Conservation (phyloP, 768 basidiomycete species). For the Phlebiopsis gigantea region DNA sequence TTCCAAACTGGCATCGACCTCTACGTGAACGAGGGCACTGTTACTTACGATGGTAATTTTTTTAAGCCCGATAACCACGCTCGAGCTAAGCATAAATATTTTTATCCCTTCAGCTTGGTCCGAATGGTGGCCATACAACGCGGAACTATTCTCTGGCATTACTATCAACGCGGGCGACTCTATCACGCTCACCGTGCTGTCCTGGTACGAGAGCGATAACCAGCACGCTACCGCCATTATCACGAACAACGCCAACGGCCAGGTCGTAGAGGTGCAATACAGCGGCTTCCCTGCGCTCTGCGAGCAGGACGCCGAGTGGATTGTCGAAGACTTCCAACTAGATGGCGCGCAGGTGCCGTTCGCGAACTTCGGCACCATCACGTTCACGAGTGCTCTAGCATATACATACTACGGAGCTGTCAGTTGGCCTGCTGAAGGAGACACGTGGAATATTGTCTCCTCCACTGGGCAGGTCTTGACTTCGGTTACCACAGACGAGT, state of each 20-base stretch:
- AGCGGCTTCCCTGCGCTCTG: neutral
- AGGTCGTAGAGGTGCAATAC: neutral
- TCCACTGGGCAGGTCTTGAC: neutral
- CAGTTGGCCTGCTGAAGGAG: too few relatives aligned
- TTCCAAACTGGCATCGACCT: neutral
- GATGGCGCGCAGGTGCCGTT: neutral
- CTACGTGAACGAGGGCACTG: neutral
- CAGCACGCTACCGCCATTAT: neutral
- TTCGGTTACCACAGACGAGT: too few relatives aligned
- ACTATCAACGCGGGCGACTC: neutral
- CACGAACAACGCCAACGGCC: neutral
- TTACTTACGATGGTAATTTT: neutral
- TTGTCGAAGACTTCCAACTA: neutral
- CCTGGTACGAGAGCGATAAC: neutral
- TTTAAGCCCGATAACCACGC: neutral
- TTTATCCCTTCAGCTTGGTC: neutral
- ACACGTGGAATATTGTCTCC: too few relatives aligned
- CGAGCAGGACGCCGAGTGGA: neutral
- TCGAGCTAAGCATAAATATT: too few relatives aligned
- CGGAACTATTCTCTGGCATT: neutral
- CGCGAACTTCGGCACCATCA: neutral
- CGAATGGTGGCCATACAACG: neutral
- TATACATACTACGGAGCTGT: slow-evolving; percentile 19
- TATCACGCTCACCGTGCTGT: neutral
- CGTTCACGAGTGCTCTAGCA: slow-evolving; percentile 12